Base-by-base conservation (phyloP, 1,284 basidiomycete genomes). In the Coniferiporia weirii region DNA sequence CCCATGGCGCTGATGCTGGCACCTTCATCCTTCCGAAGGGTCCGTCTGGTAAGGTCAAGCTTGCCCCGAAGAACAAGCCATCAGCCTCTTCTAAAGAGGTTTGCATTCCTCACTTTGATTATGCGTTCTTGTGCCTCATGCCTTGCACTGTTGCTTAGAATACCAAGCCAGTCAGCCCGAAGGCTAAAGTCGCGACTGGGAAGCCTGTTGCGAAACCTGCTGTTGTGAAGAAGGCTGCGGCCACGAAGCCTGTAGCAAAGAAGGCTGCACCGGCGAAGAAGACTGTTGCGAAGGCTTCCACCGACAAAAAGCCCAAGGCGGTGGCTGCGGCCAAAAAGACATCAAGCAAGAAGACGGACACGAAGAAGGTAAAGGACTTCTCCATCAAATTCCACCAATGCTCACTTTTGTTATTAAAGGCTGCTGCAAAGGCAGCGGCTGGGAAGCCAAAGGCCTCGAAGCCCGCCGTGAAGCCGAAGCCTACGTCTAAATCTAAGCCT, bases 11-110 rank as follows among this genome's bases (percentile, higher is more conserved):
- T 47, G 81, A 85, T 69, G 77, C 74, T 61, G 83, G 83, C 34
- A 72, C 80, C 52, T 89, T 93, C 68, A 66, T 75, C 47, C 79
- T 92, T 50, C 90, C 91, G 67, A 92, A 91, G 75, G 91, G 89
- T 61, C 74, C 76, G 40, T 81, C 77, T 38, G 87, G 90, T 62
- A 87, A 87, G 68, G 81, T 89, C 70, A 92, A 90, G 76, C 76
- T 84, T 45, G 75, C 80, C 20, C 75, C 84, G 61, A 83, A 75
- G 71, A 65, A 65, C 36, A 73, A 73, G 64, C 70, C 73, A 19
- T 77, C 80, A 62, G 70, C 81, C 70, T 71, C 78, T 72, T 12
- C 57, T 9, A 74, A 88, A 69, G 87, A 91, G 83, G 85, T 85
- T 44, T 9, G 20, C 15, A 17, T 55, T 48, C 3, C 15, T 56